Conservation (phyloP, 768 basidiomycete genomes). For the Phaeotremella fagi region DNA sequence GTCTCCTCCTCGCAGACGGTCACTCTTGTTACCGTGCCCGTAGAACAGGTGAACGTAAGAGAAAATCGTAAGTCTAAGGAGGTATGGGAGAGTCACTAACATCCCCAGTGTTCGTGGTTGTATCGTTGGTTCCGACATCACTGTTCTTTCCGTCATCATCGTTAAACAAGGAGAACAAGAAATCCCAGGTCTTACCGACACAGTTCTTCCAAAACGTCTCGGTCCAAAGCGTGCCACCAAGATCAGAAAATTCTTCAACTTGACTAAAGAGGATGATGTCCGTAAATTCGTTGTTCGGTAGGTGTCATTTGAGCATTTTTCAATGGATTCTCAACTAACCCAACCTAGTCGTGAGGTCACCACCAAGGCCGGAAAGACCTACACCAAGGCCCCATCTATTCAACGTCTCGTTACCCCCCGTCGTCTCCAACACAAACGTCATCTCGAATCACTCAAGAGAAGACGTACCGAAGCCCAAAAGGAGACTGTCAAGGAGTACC, state of each 20-base stretch:
- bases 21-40: conserved; percentile 97
- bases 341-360: conserved; percentile 75
- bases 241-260: conserved; percentile 96
- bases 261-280: conserved; percentile 96
- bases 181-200: conserved; percentile 86
- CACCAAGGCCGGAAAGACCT: conserved; percentile 85
- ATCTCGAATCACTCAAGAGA: conserved; percentile 80
- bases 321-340: not conserved
- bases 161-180: conserved; percentile 93
- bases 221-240: conserved; percentile 97
- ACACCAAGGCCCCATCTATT: conserved; percentile 97
- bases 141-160: conserved; percentile 86
- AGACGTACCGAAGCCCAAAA: conserved; percentile 85
- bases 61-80: conserved; percentile 59
- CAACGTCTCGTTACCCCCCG: conserved; percentile 91
- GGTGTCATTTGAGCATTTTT: not conserved
- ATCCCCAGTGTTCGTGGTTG: conserved; percentile 75
- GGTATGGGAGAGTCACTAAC: not conserved
- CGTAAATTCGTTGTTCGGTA: conserved; percentile 72
- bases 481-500: conserved; percentile 92
- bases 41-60: conserved; percentile 91
- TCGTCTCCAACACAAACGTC: conserved; percentile 93
- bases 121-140: conserved; percentile 95
- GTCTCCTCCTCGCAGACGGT: conserved; percentile 86
- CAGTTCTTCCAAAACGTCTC: conserved; percentile 85